phyloP scores from a whole-genome alignment of 208 protist species.

The Wallacemonas sp. region DNA sequence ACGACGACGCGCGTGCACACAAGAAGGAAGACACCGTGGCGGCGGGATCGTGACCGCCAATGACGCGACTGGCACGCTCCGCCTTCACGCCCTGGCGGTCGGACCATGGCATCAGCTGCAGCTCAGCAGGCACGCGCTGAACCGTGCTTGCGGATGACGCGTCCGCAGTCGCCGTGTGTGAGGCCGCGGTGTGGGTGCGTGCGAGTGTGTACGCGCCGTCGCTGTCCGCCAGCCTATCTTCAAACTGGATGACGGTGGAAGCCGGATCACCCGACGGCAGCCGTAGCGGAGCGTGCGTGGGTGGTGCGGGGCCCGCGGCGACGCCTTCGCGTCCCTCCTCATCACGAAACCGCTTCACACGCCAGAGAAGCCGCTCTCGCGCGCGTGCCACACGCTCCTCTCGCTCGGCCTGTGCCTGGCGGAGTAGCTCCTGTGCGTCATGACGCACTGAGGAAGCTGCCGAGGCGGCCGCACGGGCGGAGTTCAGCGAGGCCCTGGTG shows the following conservation, averaged over 20 bases:
- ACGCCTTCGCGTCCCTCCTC: neutral
- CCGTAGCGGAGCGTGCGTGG: neutral
- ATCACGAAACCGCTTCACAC: neutral
- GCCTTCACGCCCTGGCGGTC: too few relatives aligned
- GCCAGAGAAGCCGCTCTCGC: neutral
- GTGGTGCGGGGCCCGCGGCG: neutral
- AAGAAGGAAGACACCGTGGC: too few relatives aligned
- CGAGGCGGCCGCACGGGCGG: neutral
- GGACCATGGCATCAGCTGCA: too few relatives aligned
- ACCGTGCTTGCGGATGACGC: too few relatives aligned
- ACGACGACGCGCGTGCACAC: too few relatives aligned
- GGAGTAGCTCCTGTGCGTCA: neutral
- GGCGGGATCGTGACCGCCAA: too few relatives aligned
- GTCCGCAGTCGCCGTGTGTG: too few relatives aligned
- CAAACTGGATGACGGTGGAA: neutral
- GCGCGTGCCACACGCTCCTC: neutral
- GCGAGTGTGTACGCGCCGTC: neutral
- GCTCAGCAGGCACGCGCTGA: too few relatives aligned
- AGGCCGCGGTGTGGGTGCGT: neutral
- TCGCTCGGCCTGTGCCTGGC: neutral
- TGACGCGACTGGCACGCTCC: too few relatives aligned
- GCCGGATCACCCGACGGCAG: too few relatives aligned
- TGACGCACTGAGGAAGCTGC: neutral
- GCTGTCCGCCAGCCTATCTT: neutral
- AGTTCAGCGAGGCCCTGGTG: neutral